A percentile compares a stretch with the other conserved stretches of the same genome.
These are phyloP conservation scores for Beauveria asiatica DNA, from an alignment of 2,329 filamentous ascomycete species.

Conservation along the genomic window DNA sequence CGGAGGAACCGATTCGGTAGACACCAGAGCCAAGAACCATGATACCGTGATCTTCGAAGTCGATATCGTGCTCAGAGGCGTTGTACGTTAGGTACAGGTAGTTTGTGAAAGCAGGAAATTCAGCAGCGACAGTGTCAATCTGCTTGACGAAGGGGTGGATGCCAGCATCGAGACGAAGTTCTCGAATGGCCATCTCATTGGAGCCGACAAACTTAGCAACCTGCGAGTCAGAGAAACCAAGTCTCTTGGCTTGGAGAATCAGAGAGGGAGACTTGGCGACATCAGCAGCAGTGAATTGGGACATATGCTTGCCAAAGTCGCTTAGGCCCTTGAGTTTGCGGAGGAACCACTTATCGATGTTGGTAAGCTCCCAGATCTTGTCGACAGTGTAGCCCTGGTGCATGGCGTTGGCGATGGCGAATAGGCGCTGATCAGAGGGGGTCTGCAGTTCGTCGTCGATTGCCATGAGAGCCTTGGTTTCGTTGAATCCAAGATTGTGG, in stretches of 20 bases:
- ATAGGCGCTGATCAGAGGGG: constrained; percentile 92
- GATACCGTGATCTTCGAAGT: constrained; percentile 80
- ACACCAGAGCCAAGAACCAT: constrained; percentile 97
- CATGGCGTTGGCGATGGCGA: constrained; percentile 98
- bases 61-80: constrained; percentile 73
- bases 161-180: constrained; percentile 73
- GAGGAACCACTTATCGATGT: constrained; percentile 98
- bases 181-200: constrained; percentile 83
- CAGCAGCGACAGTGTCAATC: constrained; percentile 95
- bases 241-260: constrained; percentile 77
- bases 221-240: constrained; percentile 91
- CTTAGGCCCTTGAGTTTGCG: constrained; percentile 83
- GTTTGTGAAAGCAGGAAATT: constrained; percentile 91
- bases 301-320: constrained; percentile 78
- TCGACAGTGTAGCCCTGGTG: constrained; percentile 86
- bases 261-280: constrained; percentile 55
- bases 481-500: constrained; percentile 90
- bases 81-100: constrained; percentile 97
- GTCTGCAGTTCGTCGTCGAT: constrained; percentile 95
- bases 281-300: constrained; percentile 54
- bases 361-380: constrained; percentile 96
- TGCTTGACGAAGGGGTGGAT: constrained; percentile 92
- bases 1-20: constrained; percentile 93
- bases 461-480: constrained; percentile 85
- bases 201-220: constrained; percentile 90